Base-by-base conservation (phyloP, 2,329 filamentous ascomycete genomes). In the Colletotrichum salicis region DNA sequence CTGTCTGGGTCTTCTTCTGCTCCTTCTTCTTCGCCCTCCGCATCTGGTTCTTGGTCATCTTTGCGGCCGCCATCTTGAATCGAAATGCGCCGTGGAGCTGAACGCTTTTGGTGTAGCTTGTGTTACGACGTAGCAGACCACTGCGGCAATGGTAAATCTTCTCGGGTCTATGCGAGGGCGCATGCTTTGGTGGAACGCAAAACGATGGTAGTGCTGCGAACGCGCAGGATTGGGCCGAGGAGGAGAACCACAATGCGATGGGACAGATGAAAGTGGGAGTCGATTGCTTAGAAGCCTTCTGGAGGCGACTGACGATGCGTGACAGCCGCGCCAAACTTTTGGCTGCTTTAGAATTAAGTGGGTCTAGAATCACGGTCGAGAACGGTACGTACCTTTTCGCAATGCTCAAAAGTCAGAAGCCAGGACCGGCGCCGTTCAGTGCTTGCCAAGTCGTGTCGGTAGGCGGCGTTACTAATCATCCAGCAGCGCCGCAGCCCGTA, bases 21-120 rank as follows among this genome's bases (percentile, higher is more conserved):
- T 94, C 93, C 91, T 97, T 98, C 89, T 96, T 97, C 87, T 96
- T 95, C 60, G 94, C 93, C 81, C 96, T 91, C 81, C 95, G 90
- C 86, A 95, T 92, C 84, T 97, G 94, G 84, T 98, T 98, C 87
- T 98, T 98, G 81, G 93, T 95, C 86, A 93, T 91, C 86, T 96
- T 97, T 76, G 87, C 82, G 75, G 86, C 82, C 78, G 89, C 89
- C 90, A 92, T 92, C 79, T 81, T 85, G 82, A 70, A 70, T 60
- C 78, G 57, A 67, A 62, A 29, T 67, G 70, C 67, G 61, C 61
- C n/a, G 57, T 69, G 6, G 63, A 41, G 67, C 61, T 70, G 66
- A 73, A 66, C 69, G 57, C 75, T 37, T 64, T 59, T 29, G 71
- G 64, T 55, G 54, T 64, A 64, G 76, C 73, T 67, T 81, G 80